These are phyloP conservation scores for Eucalyptus curtisii DNA, from an alignment of 345 rosid species.

Conservation along the genomic window DNA sequence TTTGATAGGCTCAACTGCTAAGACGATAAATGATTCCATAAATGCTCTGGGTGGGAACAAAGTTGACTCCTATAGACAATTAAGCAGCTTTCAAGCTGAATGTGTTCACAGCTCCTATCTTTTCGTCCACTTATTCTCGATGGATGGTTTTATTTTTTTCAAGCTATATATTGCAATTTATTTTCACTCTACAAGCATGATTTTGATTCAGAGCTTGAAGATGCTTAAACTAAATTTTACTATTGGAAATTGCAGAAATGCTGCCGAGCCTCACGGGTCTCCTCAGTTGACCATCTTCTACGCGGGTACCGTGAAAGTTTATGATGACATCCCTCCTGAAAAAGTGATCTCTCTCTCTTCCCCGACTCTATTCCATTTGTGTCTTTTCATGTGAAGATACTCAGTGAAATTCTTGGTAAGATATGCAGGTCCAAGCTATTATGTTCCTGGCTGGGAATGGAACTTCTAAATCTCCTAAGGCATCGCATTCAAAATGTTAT, in stretches of 20 bases:
- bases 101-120: background rate
- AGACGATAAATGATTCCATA: background rate
- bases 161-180: background rate
- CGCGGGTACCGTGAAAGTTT: conserved; percentile 51
- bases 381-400: background rate
- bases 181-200: background rate
- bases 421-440: conserved; percentile 66
- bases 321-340: conserved; percentile 52
- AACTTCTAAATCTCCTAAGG: conserved; percentile 6
- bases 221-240: background rate
- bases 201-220: background rate
- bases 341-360: conserved; percentile 25
- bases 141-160: background rate
- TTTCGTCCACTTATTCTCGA: background rate
- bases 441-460: conserved; percentile 63
- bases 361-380: background rate
- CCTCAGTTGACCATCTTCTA: conserved; percentile 66
- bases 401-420: background rate
- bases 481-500: conserved; percentile 11
- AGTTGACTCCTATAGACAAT: background rate
- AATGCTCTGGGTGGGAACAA: background rate
- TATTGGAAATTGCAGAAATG: conserved; percentile 6
- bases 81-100: background rate
- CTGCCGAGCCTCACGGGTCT: conserved; percentile 25
- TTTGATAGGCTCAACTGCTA: background rate